phyloP scores from a whole-genome alignment of 75 land plant species.

The Azolla pinnata region DNA sequence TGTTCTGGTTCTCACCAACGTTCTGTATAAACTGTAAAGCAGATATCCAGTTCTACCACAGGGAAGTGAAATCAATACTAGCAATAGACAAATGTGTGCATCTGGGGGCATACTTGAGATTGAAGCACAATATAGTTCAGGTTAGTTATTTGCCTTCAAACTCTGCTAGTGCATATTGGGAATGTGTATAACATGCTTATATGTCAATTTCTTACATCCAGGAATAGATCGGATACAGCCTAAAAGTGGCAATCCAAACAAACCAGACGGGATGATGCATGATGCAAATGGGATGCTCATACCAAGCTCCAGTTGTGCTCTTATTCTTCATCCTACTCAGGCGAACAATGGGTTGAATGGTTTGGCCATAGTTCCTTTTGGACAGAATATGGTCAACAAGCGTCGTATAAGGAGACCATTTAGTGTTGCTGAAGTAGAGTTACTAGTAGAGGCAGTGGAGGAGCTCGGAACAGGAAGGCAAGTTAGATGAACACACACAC shows the following conservation, averaged over 20 bases:
- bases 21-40: no score
- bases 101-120: slow-evolving; percentile 1
- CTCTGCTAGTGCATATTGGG: no score
- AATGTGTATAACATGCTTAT: neutral
- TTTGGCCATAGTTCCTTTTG: slow-evolving; percentile 32
- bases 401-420: slow-evolving; percentile 37
- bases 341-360: slow-evolving; percentile 10
- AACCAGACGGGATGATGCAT: neutral
- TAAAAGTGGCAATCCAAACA: neutral
- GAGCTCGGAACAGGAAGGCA: slow-evolving; percentile 46
- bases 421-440: slow-evolving; percentile 34
- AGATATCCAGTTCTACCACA: slow-evolving; percentile 4
- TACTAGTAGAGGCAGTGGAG: slow-evolving; percentile 36
- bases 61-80: slow-evolving; percentile 1
- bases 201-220: slow-evolving; percentile 3
- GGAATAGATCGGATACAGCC: slow-evolving; percentile 18
- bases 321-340: slow-evolving; percentile 20
- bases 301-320: slow-evolving; percentile 19
- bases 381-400: slow-evolving; percentile 24
- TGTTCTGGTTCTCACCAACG: no score
- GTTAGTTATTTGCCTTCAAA: neutral
- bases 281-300: slow-evolving; percentile 12
- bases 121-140: slow-evolving; percentile 4
- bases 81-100: neutral
- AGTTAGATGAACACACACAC: no score